Evolutionary conservation across 2,329 filamentous ascomycete species (phyloP), one percentile per base, ranked within the genome.

Genomic region (Lachnellula occidentalis): DNA sequence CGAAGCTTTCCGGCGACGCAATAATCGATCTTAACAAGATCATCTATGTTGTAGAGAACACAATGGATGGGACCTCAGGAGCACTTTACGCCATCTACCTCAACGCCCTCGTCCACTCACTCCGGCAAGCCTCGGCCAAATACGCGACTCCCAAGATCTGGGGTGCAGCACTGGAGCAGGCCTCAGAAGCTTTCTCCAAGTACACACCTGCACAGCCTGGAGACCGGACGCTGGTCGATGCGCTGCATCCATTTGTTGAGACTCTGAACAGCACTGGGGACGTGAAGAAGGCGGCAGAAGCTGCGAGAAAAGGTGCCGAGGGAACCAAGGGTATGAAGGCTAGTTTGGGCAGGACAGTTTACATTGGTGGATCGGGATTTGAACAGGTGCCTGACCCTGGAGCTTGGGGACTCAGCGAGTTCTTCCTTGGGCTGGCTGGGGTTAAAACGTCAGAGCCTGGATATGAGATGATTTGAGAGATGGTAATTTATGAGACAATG

Each of bases 301-400:
- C 89, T 2, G 86, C 91, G 0, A 80, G 81, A 59, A 77, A 83
- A 46, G 94, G 87, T 0, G 87, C 92, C 4, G 86, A 92, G 60
- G 82, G 82, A 31, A 97, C 94, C 19, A 95, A 92, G 75, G 88
- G 87, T 22, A 96, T 99, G 92, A 83, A 87, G 70, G 90, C 94
- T 42, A 94, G 86, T 64, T 75, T 99, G 41, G 94, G 94, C 7
- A 76, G 90, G 55, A 83, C 87, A 2, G 90, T 94, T 11, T 95
- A 95, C 69, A 83, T 95, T 49, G 90, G 88, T 58, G 87, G 87
- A 58, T 80, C 76, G 68, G 87, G 87, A 15, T 92, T 79, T 74
- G 83, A 83, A 73, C 75, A 88, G 64, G 79, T 90, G 17, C 86
- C 87, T 17, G 87, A 90, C 73, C 87, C 87, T 56, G 94, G 94